phyloP scores from a whole-genome alignment of 1,139 yeast genomes.

The Yamadazyma diddensiae region DNA sequence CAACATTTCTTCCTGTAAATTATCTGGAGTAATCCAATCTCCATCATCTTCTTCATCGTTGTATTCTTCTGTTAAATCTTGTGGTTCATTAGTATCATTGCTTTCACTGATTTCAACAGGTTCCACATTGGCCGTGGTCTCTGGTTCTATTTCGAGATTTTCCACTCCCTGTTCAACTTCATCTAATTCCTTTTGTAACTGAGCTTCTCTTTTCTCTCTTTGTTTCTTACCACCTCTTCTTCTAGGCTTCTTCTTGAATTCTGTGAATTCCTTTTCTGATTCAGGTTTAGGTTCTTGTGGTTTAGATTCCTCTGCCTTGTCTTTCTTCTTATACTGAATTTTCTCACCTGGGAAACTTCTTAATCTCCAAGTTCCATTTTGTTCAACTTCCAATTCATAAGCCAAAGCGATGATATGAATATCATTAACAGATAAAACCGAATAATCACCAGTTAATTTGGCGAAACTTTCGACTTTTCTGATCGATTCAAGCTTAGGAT shows the following conservation, averaged over 20 bases:
- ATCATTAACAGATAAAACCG: constrained; percentile 88
- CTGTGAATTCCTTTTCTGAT: constrained; percentile 1
- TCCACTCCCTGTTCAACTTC: constrained; percentile 8
- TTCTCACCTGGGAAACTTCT: constrained; percentile 72
- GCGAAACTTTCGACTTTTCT: constrained; percentile 73
- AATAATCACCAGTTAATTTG: constrained; percentile 83
- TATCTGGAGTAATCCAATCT: constrained; percentile 94
- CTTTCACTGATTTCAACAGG: constrained; percentile 5
- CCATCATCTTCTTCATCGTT: constrained; percentile 74
- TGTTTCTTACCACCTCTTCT: constrained; percentile 67
- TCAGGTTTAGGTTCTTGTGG: constrained; percentile 6
- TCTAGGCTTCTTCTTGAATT: constrained; percentile 38
- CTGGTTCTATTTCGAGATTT: constrained; percentile 4
- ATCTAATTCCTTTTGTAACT: constrained; percentile 23
- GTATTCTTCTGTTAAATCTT: constrained; percentile 38
- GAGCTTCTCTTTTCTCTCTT: constrained; percentile 52
- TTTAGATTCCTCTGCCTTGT: constrained; percentile 12
- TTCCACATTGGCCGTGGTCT: constrained; percentile 2
- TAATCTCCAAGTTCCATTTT: constrained; percentile 67
- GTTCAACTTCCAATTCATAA: constrained; percentile 77
- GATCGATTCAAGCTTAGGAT: constrained; percentile 67
- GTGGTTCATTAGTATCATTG: not conserved
- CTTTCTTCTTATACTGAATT: constrained; percentile 12
- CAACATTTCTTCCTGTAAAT: constrained; percentile 63
- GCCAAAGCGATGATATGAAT: constrained; percentile 88